Base-by-base conservation (phyloP, 2,329 filamentous ascomycete species). In the Fusarium begoniae region DNA sequence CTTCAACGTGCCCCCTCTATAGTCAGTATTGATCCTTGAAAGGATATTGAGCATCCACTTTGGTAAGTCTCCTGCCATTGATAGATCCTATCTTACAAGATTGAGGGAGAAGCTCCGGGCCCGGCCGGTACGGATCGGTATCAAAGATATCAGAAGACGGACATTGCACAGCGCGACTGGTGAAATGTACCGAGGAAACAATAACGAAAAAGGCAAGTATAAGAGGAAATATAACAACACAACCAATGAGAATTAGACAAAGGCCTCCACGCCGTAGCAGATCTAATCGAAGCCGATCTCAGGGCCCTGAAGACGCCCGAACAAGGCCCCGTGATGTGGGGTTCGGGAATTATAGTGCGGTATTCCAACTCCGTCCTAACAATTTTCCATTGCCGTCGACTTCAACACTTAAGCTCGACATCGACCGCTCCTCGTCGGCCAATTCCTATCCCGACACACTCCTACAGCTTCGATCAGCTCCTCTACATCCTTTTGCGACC, bases 301-400 rank as follows among this genome's bases (percentile, higher is more conserved):
- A 59, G 28, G 45, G 51, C 45, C 41, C 57, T 48, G 40, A 26
- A 55, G 47, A 26, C 14, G 63, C 28, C 69, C 55, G 62, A 71
- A 58, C 63, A 55, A 63, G 51, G 47, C 44, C 38, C 65, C 44
- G 65, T 62, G 24, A 38, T 47, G 74, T 77, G 74, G 74, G 75
- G 73, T 66, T 69, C 69, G 62, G 73, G 63, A 48, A 30, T 74
- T 63, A 69, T 66, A 75, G 60, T 75, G 64, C 76, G 76, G 76
- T 59, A 74, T 65, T 76, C 68, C 76, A 78, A 76, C 76, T 78
- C 76, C 76, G 76, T 68, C 66, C 72, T 73, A 63, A 70, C 68
- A 76, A 78, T 76, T 75, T 78, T 76, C 75, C 72, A 74, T 77
- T 74, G 69, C 74, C 73, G 73, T 65, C n/a, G 55, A 50, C 72